A percentile compares a stretch with the other conserved stretches of the same genome.
Conservation (phyloP, 331 rosid genomes). For the Stylosanthes scabra region DNA sequence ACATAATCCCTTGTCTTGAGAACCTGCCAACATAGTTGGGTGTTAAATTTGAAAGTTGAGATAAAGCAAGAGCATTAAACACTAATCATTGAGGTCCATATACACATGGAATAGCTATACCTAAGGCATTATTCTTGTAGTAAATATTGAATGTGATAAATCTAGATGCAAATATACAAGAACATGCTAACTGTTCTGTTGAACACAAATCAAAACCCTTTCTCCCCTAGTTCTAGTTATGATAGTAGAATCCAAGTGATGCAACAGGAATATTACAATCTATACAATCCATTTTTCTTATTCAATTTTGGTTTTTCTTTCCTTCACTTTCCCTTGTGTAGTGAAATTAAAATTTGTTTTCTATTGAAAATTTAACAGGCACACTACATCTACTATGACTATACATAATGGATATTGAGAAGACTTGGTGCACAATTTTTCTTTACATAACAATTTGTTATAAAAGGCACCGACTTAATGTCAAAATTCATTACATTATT, state of each 20-base stretch:
- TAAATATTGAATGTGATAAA: too few relatives aligned
- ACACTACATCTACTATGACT: background rate
- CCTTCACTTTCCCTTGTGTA: background rate
- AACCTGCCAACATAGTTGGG: constrained; percentile 67
- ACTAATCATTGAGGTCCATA: too few relatives aligned
- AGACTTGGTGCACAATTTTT: background rate
- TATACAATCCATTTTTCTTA: too few relatives aligned
- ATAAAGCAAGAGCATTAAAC: background rate
- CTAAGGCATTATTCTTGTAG: too few relatives aligned
- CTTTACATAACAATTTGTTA: background rate
- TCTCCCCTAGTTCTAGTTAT: too few relatives aligned
- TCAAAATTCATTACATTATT: background rate
- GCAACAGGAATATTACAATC: background rate
- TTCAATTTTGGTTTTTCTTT: background rate
- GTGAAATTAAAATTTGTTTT: constrained; percentile 7
- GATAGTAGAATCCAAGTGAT: background rate
- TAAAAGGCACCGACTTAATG: constrained; percentile 10
- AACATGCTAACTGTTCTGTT: too few relatives aligned
- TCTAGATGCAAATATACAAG: too few relatives aligned
- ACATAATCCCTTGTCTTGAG: constrained; percentile 96
- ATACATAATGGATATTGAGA: too few relatives aligned
- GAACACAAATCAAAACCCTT: too few relatives aligned
- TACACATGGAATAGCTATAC: too few relatives aligned
- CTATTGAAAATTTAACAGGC: background rate
- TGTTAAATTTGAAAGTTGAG: constrained; percentile 29